phyloP scores from a whole-genome alignment of 2,329 filamentous ascomycete genomes.

The Hymenotorrendiella dingleyae region DNA sequence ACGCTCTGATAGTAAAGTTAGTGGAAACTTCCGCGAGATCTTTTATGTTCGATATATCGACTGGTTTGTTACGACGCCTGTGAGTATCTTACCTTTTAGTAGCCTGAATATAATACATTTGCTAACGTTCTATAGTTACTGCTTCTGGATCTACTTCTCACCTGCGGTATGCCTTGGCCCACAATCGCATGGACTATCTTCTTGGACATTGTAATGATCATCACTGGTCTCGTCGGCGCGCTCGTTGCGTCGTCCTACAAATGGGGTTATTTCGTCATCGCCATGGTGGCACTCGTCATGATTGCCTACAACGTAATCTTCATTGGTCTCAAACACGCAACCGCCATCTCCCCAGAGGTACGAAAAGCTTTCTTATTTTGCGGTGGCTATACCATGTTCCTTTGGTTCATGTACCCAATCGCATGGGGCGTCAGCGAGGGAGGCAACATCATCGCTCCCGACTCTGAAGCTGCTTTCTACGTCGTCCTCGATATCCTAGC shows the following conservation, averaged over 20 bases:
- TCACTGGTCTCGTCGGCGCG: slow-evolving; percentile 61
- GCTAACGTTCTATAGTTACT: slow-evolving; percentile 36
- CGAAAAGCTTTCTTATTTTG: slow-evolving; percentile 47
- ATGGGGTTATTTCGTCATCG: slow-evolving; percentile 61
- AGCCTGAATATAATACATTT: no score
- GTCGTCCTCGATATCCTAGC: slow-evolving; percentile 59
- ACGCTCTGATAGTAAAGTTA: slow-evolving; percentile 37
- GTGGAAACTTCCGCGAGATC: slow-evolving; percentile 52
- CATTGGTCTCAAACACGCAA: slow-evolving; percentile 51
- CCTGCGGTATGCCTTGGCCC: slow-evolving; percentile 58
- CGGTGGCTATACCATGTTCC: slow-evolving; percentile 50
- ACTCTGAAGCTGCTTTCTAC: slow-evolving; percentile 63
- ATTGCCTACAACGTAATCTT: slow-evolving; percentile 54
- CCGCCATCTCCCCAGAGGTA: slow-evolving; percentile 47
- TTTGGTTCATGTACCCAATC: slow-evolving; percentile 62
- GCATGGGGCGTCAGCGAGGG: slow-evolving; percentile 59
- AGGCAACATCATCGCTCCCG: slow-evolving; percentile 58
- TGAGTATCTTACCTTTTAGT: slow-evolving; percentile 13
- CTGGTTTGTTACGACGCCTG: slow-evolving; percentile 57
- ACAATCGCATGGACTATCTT: slow-evolving; percentile 57
- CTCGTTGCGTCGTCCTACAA: slow-evolving; percentile 58
- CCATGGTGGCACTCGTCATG: slow-evolving; percentile 48
- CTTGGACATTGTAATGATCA: slow-evolving; percentile 60
- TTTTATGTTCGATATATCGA: slow-evolving; percentile 64
- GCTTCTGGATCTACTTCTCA: slow-evolving; percentile 56